Evolutionary conservation across 192 early-diverging fungal genomes (phyloP).

Genomic region (Chytriomyces hyalinus): DNA sequence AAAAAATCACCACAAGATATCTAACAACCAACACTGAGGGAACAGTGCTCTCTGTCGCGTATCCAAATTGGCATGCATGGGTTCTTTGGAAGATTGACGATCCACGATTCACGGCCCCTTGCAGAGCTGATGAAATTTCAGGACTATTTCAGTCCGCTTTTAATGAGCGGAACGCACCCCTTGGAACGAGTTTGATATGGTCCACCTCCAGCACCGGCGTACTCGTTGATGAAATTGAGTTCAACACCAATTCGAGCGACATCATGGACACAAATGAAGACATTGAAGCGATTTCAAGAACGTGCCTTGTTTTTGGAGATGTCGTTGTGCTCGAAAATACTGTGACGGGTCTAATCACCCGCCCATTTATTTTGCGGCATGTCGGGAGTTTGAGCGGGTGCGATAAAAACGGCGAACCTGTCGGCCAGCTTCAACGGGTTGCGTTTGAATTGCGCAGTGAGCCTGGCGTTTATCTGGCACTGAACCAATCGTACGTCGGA

Average conservation of each 20-base stretch:
- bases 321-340: slow-evolving; percentile 84
- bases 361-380: slow-evolving; percentile 82
- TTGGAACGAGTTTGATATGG: background rate
- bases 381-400: background rate
- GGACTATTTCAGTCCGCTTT: background rate
- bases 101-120: slow-evolving; percentile 74
- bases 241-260: background rate
- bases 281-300: background rate
- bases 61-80: slow-evolving; percentile 86
- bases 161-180: background rate
- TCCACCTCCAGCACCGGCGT: background rate
- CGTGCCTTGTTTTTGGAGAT: slow-evolving; percentile 73
- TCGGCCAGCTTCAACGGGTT: slow-evolving; percentile 16
- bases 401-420: background rate
- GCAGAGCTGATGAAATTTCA: background rate
- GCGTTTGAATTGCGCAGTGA: background rate
- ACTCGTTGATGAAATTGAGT: background rate
- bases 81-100: slow-evolving; percentile 82
- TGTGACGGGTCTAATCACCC: slow-evolving; percentile 82
- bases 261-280: background rate
- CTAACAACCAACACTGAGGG: slow-evolving; percentile 67
- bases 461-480: background rate
- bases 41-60: slow-evolving; percentile 42
- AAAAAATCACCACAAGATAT: slow-evolving; percentile 89
- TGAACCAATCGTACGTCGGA: slow-evolving; percentile 31